phyloP scores from a whole-genome alignment of 495 filamentous ascomycete genomes.

The Pseudevernia furfuracea region DNA sequence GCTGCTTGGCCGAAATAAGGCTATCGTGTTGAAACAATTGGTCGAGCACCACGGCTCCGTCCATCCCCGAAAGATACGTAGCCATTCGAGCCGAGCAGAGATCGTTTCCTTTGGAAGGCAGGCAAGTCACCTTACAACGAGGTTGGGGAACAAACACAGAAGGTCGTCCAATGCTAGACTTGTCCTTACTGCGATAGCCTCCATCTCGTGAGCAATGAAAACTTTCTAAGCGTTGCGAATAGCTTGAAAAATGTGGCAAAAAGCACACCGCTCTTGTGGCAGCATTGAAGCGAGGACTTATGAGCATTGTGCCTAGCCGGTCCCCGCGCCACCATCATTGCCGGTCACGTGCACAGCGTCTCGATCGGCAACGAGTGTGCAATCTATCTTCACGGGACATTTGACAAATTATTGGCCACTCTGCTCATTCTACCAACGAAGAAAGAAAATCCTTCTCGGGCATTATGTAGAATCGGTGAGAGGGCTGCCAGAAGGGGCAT shows the following conservation, averaged over 20 bases:
- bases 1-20: neutral
- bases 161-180: neutral
- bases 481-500: neutral
- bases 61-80: neutral
- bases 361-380: neutral
- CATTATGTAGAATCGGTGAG: neutral
- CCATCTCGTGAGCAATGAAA: neutral
- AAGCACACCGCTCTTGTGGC: neutral
- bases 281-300: too few relatives aligned
- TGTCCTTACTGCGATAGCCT: neutral
- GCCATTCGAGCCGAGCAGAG: neutral
- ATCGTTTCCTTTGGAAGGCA: neutral
- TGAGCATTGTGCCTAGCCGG: neutral
- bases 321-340: neutral
- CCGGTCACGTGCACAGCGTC: neutral
- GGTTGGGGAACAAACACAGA: neutral
- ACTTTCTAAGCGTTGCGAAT: neutral
- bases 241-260: neutral
- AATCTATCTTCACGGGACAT: neutral
- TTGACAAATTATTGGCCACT: neutral
- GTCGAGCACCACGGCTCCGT: neutral
- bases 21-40: neutral
- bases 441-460: neutral
- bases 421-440: neutral
- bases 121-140: neutral